These are phyloP conservation scores for Monosporozyma aquatica DNA, from an alignment of 805 yeast genomes.

Conservation along the genomic window DNA sequence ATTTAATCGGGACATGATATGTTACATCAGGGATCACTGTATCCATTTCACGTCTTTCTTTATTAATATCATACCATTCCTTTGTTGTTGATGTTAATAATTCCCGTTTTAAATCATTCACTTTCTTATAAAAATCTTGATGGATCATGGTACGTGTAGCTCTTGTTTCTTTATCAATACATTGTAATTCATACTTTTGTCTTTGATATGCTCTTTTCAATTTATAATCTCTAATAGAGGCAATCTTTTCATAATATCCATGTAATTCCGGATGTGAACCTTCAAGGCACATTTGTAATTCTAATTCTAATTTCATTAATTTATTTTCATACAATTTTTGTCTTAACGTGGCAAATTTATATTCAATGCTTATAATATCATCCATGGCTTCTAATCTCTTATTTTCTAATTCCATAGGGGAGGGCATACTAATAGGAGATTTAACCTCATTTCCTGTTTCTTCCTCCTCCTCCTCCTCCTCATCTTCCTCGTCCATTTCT, in stretches of 20 bases:
- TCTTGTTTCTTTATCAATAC: conserved; percentile 71
- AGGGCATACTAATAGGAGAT: no score
- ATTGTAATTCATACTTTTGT: conserved; percentile 58
- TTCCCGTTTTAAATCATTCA: conserved; percentile 55
- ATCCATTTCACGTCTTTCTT: conserved; percentile 79
- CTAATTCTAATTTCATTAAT: conserved; percentile 65
- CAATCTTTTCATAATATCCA: conserved; percentile 59
- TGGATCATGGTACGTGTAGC: conserved; percentile 75
- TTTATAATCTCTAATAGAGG: conserved; percentile 63
- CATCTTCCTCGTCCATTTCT: conserved; percentile 5
- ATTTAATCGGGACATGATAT: conserved; percentile 35
- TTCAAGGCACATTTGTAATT: conserved; percentile 73
- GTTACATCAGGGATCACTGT: conserved; percentile 38
- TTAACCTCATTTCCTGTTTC: neutral
- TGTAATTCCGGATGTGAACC: conserved; percentile 90
- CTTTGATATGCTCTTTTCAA: conserved; percentile 40
- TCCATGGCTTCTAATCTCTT: conserved; percentile 34
- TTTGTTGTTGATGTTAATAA: conserved; percentile 68
- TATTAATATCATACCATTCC: conserved; percentile 85
- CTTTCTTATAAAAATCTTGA: conserved; percentile 66
- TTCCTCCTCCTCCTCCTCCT: conserved; percentile 9
- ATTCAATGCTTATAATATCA: conserved; percentile 70
- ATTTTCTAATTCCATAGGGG: conserved; percentile 20
- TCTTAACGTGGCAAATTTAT: conserved; percentile 75
- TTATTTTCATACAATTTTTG: conserved; percentile 82